A percentile compares a stretch with the other conserved stretches of the same genome.
Conservation (phyloP, 768 basidiomycete genomes). For the Lactifluus hygrophoroides region DNA sequence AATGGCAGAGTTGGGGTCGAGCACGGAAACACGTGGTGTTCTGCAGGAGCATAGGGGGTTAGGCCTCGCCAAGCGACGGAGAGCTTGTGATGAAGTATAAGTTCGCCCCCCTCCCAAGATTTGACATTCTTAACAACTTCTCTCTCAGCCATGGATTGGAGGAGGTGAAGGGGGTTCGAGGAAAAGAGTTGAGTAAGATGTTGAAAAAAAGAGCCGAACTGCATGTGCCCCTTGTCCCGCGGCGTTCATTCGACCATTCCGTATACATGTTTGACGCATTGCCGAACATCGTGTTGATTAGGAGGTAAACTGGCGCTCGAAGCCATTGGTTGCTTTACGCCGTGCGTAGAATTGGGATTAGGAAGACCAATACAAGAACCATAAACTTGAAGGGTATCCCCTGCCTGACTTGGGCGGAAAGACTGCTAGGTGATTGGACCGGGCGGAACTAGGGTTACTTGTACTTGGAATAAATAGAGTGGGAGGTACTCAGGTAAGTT, state of each 20-base stretch:
- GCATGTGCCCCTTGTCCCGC: not conserved
- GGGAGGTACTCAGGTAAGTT: not conserved
- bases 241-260: not conserved
- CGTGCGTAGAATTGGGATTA: not conserved
- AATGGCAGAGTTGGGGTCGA: conserved; percentile 26
- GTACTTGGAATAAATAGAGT: not conserved
- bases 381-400: not conserved
- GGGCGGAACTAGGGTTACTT: not conserved
- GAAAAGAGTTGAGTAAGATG: not conserved
- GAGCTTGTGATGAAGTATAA: not conserved
- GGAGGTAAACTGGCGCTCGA: not conserved
- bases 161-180: not conserved
- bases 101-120: not conserved
- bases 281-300: not conserved
- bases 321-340: not conserved
- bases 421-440: not conserved
- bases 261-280: conserved; percentile 2
- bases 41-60: not conserved
- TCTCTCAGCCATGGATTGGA: not conserved
- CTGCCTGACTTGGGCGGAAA: not conserved
- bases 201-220: not conserved
- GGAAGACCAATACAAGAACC: not conserved
- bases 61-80: conserved; percentile 1
- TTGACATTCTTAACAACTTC: not conserved
- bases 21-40: conserved; percentile 4